Base-by-base conservation (phyloP, 495 filamentous ascomycete genomes). In the Xylaria curta region DNA sequence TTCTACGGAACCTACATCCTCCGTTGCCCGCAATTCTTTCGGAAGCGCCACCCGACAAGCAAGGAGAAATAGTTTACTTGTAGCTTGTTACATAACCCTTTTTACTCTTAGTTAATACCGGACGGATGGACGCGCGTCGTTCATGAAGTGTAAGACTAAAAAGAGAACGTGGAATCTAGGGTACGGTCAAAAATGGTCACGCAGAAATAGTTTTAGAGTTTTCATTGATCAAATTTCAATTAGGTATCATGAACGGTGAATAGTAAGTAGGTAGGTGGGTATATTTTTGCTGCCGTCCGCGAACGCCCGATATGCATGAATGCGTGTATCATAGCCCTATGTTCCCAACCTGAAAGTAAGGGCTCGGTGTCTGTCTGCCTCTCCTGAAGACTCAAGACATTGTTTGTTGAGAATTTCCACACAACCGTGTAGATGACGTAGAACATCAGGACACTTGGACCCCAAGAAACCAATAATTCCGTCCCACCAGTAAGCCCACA, bases 1-100 rank as follows among this genome's bases (percentile, higher is more conserved):
- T 68, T 46, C 44, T n/a, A 66, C 65, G 65, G 65, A 67, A 56
- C 47, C 42, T 66, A 26, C 62, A 66, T 24, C 63, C 63, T 66
- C 63, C 63, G 63, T 38, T 36, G 15, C 7, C 5, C 46, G 47
- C 15, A 51, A 53, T 24, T 7, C 46, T 49, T 49, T 24, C 61
- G 40, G 61, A 47, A 47, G 13, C 3, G 6, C 24, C 26, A 47
- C 42, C 61, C 61, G 61, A 64, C 61, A 42, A 26, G 36, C 38
- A 1, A 1, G 17, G 10, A 26, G 1, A 8, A 40, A 28, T 3
- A 15, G 58, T 31, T 17, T 26, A 31, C 61, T 47, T 26, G 26
- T 21, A 28, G 10, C 5, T 54, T 54, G 9, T 15, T 54, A 54
- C 5, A 12, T 26, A 3, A 28, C 4, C 51, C 24, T 8, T 31